These are phyloP conservation scores for Lentinula novae-zelandiae DNA, from an alignment of 1,284 basidiomycete species.

Conservation along the genomic window DNA sequence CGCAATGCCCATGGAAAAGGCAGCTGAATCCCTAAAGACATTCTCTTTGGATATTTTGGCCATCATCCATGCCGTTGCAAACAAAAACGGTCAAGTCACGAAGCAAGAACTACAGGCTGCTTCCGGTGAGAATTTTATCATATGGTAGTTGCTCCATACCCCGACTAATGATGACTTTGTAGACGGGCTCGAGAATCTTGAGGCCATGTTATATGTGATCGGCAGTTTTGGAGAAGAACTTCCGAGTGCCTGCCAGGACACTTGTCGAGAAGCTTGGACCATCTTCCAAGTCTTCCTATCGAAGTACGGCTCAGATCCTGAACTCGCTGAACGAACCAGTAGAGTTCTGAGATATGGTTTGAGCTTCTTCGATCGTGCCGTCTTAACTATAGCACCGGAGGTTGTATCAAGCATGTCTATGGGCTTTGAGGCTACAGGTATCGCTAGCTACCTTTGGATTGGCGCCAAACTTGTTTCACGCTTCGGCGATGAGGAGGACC, in stretches of 20 bases:
- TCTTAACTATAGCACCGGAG: slow-evolving; percentile 66
- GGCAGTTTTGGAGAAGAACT: slow-evolving; percentile 79
- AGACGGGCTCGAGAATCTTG: slow-evolving; percentile 87
- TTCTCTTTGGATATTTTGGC: slow-evolving; percentile 77
- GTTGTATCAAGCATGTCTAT: slow-evolving; percentile 74
- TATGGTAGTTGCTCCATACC: slow-evolving; percentile 1
- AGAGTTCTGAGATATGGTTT: slow-evolving; percentile 86
- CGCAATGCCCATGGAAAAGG: slow-evolving; percentile 84
- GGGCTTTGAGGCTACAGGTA: slow-evolving; percentile 80
- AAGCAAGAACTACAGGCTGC: slow-evolving; percentile 62
- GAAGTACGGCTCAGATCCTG: slow-evolving; percentile 77
- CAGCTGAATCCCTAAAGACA: slow-evolving; percentile 79
- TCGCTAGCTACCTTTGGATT: slow-evolving; percentile 93
- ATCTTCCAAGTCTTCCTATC: slow-evolving; percentile 81
- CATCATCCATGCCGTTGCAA: slow-evolving; percentile 63
- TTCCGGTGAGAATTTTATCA: slow-evolving; percentile 47
- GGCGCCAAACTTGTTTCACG: slow-evolving; percentile 76
- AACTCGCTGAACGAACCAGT: slow-evolving; percentile 82
- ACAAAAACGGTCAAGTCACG: slow-evolving; percentile 45
- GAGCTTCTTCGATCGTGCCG: slow-evolving; percentile 73
- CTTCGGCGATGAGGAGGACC: slow-evolving; percentile 66
- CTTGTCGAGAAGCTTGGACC: slow-evolving; percentile 77
- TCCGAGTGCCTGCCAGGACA: slow-evolving; percentile 76
- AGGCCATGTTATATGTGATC: slow-evolving; percentile 82
- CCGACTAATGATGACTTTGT: slow-evolving; percentile 11